Evolutionary conservation across 176 grass and related monocot genomes (phyloP).

Genomic region (Aegilops speltoides): DNA sequence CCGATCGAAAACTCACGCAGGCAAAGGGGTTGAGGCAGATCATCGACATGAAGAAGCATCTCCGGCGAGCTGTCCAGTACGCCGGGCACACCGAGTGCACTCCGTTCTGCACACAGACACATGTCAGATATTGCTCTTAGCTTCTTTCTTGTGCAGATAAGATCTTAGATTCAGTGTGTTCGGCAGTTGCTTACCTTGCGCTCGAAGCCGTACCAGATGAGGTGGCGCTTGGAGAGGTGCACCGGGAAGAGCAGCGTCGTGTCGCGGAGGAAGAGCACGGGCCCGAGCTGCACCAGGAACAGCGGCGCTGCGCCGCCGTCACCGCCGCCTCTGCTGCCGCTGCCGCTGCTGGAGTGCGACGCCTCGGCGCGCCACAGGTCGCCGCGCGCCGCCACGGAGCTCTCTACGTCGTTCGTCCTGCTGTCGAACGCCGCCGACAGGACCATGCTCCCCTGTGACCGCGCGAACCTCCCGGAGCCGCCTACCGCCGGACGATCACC

Average conservation of each 20-base stretch:
- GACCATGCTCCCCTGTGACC: conserved; percentile 52
- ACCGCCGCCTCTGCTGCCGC: background rate
- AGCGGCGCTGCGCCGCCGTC: conserved; percentile 1
- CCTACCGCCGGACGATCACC: background rate
- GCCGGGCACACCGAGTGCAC: conserved; percentile 71
- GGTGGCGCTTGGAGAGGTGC: conserved; percentile 68
- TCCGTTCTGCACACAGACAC: conserved; percentile 39
- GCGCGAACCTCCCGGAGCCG: conserved; percentile 27
- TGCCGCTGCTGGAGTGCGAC: conserved; percentile 36
- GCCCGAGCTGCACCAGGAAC: conserved; percentile 71
- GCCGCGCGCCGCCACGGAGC: conserved; percentile 61
- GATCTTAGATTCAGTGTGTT: background rate
- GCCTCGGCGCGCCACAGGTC: conserved; percentile 66
- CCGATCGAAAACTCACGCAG: conserved; percentile 35
- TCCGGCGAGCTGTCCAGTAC: conserved; percentile 59
- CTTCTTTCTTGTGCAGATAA: background rate
- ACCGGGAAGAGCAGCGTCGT: conserved; percentile 60
- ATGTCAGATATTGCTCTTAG: too few species aligned
- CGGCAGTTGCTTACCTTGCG: conserved; percentile 36
- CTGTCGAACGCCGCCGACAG: conserved; percentile 56
- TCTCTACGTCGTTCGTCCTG: conserved; percentile 60
- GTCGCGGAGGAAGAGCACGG: conserved; percentile 64
- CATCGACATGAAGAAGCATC: conserved; percentile 78
- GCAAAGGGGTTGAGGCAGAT: conserved; percentile 60
- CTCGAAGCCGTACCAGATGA: conserved; percentile 79